Evolutionary conservation across 2,329 filamentous ascomycete genomes (phyloP).

Genomic region (Aspergillus tubingensis): DNA sequence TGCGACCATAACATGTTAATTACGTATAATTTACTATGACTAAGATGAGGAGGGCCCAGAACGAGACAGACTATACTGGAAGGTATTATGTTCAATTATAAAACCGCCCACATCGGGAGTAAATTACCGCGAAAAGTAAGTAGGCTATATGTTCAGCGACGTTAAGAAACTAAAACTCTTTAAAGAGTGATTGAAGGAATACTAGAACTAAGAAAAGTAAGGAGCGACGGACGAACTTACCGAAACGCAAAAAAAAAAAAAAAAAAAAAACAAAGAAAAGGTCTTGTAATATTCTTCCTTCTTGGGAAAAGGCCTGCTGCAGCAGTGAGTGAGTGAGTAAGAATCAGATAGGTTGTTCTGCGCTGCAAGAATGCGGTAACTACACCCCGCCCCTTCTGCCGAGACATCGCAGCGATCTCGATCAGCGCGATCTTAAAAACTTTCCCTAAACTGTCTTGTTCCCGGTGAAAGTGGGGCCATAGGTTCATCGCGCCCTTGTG

Average conservation of each 20-base stretch:
- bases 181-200: background rate
- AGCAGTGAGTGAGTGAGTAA: background rate
- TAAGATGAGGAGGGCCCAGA: background rate
- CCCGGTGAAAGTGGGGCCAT: background rate
- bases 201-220: background rate
- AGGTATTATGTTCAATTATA: background rate
- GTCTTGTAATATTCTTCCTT: background rate
- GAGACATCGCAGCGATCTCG: conserved; percentile 6
- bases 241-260: no score
- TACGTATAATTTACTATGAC: background rate
- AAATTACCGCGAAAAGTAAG: no score
- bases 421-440: conserved; percentile 10
- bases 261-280: background rate
- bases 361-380: background rate
- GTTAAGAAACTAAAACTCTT: no score
- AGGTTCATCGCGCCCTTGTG: conserved; percentile 1
- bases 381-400: background rate
- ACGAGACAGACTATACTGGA: background rate
- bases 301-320: background rate
- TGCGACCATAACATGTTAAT: background rate
- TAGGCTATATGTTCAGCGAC: no score
- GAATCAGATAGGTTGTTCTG: background rate
- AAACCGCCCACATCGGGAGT: no score
- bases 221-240: background rate
- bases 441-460: background rate